Evolutionary conservation across 495 filamentous ascomycete species (phyloP).

Genomic region (Beverwykella pulmonaria): DNA sequence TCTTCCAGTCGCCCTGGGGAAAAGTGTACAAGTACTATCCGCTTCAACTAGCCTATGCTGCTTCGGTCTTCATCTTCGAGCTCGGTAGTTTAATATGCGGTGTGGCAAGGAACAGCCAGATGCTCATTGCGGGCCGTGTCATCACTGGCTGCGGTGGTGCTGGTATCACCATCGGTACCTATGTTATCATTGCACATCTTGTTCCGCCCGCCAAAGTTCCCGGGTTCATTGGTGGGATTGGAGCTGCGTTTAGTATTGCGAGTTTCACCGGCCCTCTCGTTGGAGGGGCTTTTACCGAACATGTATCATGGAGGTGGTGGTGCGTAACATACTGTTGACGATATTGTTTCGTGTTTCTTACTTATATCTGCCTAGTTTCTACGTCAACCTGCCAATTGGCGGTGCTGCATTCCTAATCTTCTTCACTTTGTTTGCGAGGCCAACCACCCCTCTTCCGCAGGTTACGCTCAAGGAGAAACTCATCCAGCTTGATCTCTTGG

Average conservation of each 20-base stretch:
- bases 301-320: constrained; percentile 29
- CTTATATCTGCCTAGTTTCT: constrained; percentile 16
- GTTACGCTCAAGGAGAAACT: constrained; percentile 15
- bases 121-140: constrained; percentile 31
- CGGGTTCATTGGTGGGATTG: constrained; percentile 43
- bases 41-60: not conserved
- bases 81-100: constrained; percentile 8
- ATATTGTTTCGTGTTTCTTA: not conserved
- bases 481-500: constrained; percentile 26
- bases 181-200: constrained; percentile 48
- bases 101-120: not conserved
- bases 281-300: constrained; percentile 42
- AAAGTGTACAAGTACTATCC: constrained; percentile 15
- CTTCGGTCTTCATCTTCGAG: constrained; percentile 7
- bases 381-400: constrained; percentile 32
- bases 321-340: not conserved
- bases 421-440: constrained; percentile 16
- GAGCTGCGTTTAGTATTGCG: constrained; percentile 39
- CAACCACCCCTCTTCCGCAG: constrained; percentile 1
- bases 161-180: constrained; percentile 36
- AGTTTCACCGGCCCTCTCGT: constrained; percentile 46
- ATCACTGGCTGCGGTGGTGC: constrained; percentile 31
- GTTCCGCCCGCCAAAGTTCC: constrained; percentile 48
- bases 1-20: constrained; percentile 5
- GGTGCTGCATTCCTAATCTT: constrained; percentile 3